Evolutionary conservation across 1,284 basidiomycete genomes (phyloP), one percentile per base, ranked within the genome.

Genomic region (Trichosporon coremiiforme): DNA sequence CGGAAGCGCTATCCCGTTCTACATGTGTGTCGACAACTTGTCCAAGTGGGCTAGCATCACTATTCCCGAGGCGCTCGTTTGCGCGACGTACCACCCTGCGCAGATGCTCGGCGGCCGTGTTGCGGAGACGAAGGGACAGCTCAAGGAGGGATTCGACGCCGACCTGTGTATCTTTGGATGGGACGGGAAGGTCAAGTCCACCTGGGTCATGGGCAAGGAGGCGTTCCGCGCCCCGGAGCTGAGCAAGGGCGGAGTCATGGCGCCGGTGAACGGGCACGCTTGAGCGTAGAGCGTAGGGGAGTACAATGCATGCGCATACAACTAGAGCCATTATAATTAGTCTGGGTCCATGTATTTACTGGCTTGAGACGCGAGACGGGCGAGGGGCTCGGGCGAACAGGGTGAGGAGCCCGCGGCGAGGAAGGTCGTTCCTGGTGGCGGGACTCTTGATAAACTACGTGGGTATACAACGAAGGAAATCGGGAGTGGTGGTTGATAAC

Each of bases 21-120:
- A 92, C 82, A 90, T 89, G 77, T 95, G 91, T 77, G 88, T 95
- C 41, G 88, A 90, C 66, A 95, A 95, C 82, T 91, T 96, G 76
- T 87, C 89, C 25, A 85, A 85, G 41, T 96, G 93, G 81, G 93
- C 93, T 0, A 90, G 89, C 13, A 91, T 92, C 76, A 89, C 92
- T 25, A 84, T 96, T 13, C 89, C 90, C 31, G 88, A 93, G 79
- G 91, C 94, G 13, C 89, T 95, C 79, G 89, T 89, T 72, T 94
- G 93, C 77, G 92, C 91, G 22, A 94, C 92, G 0, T 88, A 87
- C 77, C 91, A 92, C 75, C 91, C 94, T 8, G 93, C 93, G 0
- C 89, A 87, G 87, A 90, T 91, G 79, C 86, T 95, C 17, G 89
- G 91, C 31, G 90, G 73, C 5, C 64, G 67, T 2, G 68, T 95